Conservation (phyloP, 176 grass and related monocot genomes). For the Eremochloa ophiuroides region DNA sequence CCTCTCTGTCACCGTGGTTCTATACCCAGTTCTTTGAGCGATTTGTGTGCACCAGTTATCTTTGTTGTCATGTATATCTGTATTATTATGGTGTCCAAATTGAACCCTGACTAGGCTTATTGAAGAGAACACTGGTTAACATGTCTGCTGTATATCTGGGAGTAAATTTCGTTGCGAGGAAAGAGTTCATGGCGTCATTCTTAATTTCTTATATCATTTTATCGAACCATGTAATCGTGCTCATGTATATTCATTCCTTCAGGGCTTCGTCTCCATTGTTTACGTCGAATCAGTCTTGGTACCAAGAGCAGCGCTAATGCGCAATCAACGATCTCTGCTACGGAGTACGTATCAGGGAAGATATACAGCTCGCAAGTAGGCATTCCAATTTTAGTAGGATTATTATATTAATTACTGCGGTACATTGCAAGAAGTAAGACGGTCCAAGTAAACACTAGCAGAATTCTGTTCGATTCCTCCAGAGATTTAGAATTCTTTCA, state of each 20-base stretch:
- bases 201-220: background rate
- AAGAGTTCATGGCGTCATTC: background rate
- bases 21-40: background rate
- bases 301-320: background rate
- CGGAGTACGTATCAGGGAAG: background rate
- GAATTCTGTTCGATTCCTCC: background rate
- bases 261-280: background rate
- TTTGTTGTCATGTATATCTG: background rate
- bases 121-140: background rate
- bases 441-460: background rate
- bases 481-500: background rate
- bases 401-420: background rate
- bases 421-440: background rate
- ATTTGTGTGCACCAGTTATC: background rate
- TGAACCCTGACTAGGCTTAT: constrained; percentile 3
- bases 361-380: background rate
- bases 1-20: background rate
- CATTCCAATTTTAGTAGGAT: background rate
- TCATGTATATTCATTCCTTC: constrained; percentile 6
- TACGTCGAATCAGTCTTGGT: background rate
- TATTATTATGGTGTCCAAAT: constrained; percentile 15
- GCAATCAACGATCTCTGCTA: background rate
- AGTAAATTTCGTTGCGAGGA: constrained; percentile 17
- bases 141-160: constrained; percentile 31
- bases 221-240: constrained; percentile 15